Percentiles rank a stretch among this genome's conserved stretches.
phyloP scores from a whole-genome alignment of 1,284 basidiomycete genomes.

The Boletus hoseneyae region DNA sequence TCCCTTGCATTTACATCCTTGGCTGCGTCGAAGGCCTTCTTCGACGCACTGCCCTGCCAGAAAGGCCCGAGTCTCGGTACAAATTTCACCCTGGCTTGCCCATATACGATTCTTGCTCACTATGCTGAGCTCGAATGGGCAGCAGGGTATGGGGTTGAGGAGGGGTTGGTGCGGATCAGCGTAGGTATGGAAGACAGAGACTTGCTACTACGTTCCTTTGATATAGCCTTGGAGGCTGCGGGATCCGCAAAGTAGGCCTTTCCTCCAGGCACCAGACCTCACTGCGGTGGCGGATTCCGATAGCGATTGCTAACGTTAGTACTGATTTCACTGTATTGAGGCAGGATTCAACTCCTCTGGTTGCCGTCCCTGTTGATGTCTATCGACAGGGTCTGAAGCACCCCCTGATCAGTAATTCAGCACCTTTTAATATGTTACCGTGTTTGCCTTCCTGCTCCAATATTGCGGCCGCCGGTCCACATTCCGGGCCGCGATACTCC shows the following conservation, averaged over 20 bases:
- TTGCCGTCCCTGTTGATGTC: too few species aligned
- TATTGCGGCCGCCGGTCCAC: too few species aligned
- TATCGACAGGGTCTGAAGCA: too few species aligned
- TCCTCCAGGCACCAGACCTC: too few species aligned
- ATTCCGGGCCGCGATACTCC: too few species aligned
- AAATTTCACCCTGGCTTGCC: conserved; percentile 93
- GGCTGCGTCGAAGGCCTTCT: conserved; percentile 78
- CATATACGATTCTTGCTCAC: conserved; percentile 93
- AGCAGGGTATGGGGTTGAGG: conserved; percentile 80
- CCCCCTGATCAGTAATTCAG: too few species aligned
- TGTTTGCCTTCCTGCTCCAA: too few species aligned
- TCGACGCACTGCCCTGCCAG: conserved; percentile 77
- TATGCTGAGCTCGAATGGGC: conserved; percentile 94
- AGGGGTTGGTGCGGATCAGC: conserved; percentile 82
- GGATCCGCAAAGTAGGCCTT: conserved; percentile 38
- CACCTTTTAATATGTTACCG: too few species aligned
- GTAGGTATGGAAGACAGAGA: conserved; percentile 86
- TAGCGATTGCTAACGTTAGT: too few species aligned
- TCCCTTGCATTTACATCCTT: conserved; percentile 80
- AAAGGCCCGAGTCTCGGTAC: conserved; percentile 96
- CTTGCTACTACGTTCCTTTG: conserved; percentile 61
- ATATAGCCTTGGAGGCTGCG: conserved; percentile 65
- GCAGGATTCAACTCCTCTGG: too few species aligned
- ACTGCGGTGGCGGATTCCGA: too few species aligned
- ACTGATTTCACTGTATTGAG: too few species aligned